A percentile compares a stretch with the other conserved stretches of the same genome.
These are phyloP conservation scores for Quercus mongolica DNA, from an alignment of 306 rosid species.

Conservation along the genomic window DNA sequence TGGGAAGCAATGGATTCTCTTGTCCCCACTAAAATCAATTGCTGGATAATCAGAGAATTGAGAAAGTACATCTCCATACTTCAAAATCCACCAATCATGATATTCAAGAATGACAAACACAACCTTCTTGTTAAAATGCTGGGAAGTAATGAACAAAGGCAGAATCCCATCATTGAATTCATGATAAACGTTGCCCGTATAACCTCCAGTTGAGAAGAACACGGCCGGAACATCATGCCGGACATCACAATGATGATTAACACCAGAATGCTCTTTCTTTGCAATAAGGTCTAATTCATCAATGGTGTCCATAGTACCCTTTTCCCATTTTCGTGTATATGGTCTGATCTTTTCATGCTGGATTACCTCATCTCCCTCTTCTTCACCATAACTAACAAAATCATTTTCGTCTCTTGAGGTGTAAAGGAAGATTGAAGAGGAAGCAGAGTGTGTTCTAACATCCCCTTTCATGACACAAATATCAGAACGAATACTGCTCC, in stretches of 20 bases:
- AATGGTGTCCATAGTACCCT: conserved; percentile 65
- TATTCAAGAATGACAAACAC: conserved; percentile 86
- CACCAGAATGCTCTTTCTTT: conserved; percentile 31
- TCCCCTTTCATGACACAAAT: conserved; percentile 89
- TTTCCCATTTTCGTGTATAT: conserved; percentile 93
- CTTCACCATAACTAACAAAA: conserved; percentile 7
- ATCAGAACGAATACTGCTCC: conserved; percentile 79
- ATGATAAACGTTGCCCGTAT: conserved; percentile 89
- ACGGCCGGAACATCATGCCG: conserved; percentile 78
- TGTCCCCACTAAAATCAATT: conserved; percentile 55
- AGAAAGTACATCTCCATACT: conserved; percentile 76
- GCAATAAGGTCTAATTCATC: conserved; percentile 64
- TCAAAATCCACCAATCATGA: conserved; percentile 85
- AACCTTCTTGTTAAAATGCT: conserved; percentile 73
- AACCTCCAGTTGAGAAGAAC: conserved; percentile 95
- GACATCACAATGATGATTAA: conserved; percentile 52
- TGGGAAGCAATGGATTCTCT: conserved; percentile 77
- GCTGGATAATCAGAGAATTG: conserved; percentile 65
- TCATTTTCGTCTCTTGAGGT: conserved; percentile 26
- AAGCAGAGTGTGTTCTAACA: conserved; percentile 59
- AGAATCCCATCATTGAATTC: conserved; percentile 96
- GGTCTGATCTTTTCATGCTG: conserved; percentile 74
- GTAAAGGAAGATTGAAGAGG: conserved; percentile 72
- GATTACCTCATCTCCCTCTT: conserved; percentile 24
- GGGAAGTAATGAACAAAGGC: conserved; percentile 79